A percentile compares a stretch with the other conserved stretches of the same genome.
These are phyloP conservation scores for Jackrogersella multiformis DNA, from an alignment of 495 filamentous ascomycete genomes.

Conservation along the genomic window DNA sequence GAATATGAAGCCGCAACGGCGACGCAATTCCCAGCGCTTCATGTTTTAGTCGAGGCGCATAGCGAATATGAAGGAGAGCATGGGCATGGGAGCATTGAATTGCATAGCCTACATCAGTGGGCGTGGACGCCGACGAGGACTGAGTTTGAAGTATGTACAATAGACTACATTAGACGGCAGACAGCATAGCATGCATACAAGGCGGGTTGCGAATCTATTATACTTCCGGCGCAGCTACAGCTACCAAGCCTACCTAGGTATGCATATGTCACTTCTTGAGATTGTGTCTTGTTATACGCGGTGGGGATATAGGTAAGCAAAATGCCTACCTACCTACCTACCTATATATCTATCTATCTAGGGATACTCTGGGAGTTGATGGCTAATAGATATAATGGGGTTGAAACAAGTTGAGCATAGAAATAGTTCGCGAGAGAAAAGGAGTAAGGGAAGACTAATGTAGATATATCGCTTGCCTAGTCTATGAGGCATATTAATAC, in stretches of 20 bases:
- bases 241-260: not conserved
- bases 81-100: constrained; percentile 17
- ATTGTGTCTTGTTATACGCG: not conserved
- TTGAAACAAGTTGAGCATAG: not conserved
- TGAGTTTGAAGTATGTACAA: constrained; percentile 18
- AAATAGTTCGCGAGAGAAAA: not conserved
- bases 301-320: not conserved
- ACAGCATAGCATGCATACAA: constrained; percentile 18
- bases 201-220: constrained; percentile 25
- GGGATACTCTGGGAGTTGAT: not conserved
- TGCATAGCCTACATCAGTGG: constrained; percentile 8
- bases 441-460: too few relatives aligned
- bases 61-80: constrained; percentile 46
- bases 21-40: not conserved
- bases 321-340: not conserved
- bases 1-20: not conserved
- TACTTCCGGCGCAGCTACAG: not conserved
- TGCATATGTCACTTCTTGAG: not conserved
- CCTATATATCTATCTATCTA: not conserved
- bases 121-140: constrained; percentile 3
- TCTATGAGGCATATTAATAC: too few relatives aligned
- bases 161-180: constrained; percentile 2
- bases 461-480: too few relatives aligned
- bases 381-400: not conserved
- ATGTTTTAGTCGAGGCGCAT: not conserved